These are phyloP conservation scores for Trichosporon asahii DNA, from an alignment of 1,284 basidiomycete genomes.

Conservation along the genomic window DNA sequence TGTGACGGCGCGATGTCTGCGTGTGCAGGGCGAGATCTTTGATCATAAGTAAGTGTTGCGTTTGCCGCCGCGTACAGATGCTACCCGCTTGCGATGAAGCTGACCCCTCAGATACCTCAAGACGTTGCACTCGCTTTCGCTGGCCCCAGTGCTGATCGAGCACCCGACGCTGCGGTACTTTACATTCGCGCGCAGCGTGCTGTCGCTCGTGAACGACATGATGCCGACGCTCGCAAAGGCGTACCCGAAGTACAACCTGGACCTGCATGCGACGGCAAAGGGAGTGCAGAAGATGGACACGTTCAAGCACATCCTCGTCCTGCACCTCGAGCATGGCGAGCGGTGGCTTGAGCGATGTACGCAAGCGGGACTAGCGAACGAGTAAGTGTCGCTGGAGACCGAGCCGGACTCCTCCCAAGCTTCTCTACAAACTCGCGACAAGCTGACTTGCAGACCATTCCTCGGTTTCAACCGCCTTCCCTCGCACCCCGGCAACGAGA, in stretches of 20 bases:
- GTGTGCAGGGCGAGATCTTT: constrained; percentile 45
- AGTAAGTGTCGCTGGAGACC: constrained; percentile 35
- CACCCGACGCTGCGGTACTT: constrained; percentile 49
- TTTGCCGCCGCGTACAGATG: no score
- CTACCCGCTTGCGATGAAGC: no score
- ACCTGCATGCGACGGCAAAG: constrained; percentile 21
- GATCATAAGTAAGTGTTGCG: constrained; percentile 39
- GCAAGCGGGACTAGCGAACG: constrained; percentile 32
- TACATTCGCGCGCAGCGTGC: constrained; percentile 42
- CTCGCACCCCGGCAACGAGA: constrained; percentile 49
- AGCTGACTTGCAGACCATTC: constrained; percentile 37
- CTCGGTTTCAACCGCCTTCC: constrained; percentile 50
- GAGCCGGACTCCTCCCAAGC: no score
- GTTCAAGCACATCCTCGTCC: constrained; percentile 48
- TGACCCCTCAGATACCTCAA: constrained; percentile 44
- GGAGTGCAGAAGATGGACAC: constrained; percentile 17
- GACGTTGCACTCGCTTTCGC: constrained; percentile 36
- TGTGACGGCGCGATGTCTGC: constrained; percentile 36
- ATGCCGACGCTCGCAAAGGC: constrained; percentile 37
- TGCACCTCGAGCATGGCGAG: constrained; percentile 41
- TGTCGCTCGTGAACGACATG: constrained; percentile 38
- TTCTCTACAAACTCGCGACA: neutral
- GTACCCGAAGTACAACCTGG: constrained; percentile 32
- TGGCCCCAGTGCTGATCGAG: constrained; percentile 38
- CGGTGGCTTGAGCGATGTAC: constrained; percentile 38